A percentile compares a stretch with the other conserved stretches of the same genome.
Evolutionary conservation across 2,329 filamentous ascomycete species (phyloP).

Genomic region (Beauveria australis): DNA sequence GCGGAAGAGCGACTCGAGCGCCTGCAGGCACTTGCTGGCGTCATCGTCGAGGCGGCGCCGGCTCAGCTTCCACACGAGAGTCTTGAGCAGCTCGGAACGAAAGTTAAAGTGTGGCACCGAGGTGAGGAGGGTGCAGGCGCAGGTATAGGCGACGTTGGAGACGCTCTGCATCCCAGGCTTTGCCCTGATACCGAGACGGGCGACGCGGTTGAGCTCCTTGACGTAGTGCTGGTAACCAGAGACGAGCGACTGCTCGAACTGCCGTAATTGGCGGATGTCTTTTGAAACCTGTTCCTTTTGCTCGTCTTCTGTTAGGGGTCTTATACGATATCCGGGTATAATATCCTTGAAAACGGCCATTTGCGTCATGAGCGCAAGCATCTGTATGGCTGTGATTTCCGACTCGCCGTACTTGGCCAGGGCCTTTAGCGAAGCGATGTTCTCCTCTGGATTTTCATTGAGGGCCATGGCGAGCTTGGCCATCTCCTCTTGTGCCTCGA

Average conservation of each 20-base stretch:
- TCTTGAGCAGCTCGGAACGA: conserved; percentile 76
- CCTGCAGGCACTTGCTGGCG: conserved; percentile 67
- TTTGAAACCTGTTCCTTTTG: conserved; percentile 78
- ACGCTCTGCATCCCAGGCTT: conserved; percentile 40
- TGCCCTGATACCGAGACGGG: conserved; percentile 44
- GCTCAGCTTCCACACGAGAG: conserved; percentile 77
- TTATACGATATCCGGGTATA: conserved; percentile 92
- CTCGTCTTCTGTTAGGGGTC: conserved; percentile 67
- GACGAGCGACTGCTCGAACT: conserved; percentile 83
- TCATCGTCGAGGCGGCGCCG: conserved; percentile 62
- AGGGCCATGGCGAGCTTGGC: conserved; percentile 72
- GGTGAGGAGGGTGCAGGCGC: conserved; percentile 71
- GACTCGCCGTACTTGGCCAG: conserved; percentile 67
- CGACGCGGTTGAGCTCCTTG: conserved; percentile 61
- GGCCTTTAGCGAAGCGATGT: conserved; percentile 69
- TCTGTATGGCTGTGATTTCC: conserved; percentile 65
- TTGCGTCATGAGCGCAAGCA: conserved; percentile 79
- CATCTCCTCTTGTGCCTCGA: conserved; percentile 85
- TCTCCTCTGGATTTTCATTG: conserved; percentile 90
- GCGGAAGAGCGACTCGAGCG: conserved; percentile 72
- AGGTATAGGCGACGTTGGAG: conserved; percentile 71
- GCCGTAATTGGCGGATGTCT: conserved; percentile 73
- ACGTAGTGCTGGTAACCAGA: conserved; percentile 80
- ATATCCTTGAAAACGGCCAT: conserved; percentile 89
- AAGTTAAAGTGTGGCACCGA: conserved; percentile 97